Conservation (phyloP, 306 rosid species). For the Glycine tomentella region DNA sequence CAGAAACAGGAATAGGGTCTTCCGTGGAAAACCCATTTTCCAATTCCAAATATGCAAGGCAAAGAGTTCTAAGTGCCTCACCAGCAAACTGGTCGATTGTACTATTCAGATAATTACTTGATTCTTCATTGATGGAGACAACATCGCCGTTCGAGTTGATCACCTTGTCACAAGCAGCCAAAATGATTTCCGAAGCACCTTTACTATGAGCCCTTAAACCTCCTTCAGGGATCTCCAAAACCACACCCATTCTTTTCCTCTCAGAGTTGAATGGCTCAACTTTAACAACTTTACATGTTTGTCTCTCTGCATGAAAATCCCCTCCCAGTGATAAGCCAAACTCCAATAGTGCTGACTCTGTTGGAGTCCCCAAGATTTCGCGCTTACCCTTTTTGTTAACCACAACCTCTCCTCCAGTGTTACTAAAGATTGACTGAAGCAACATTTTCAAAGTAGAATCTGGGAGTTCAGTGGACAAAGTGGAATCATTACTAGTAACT, state of each 20-base stretch:
- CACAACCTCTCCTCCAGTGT: slow-evolving; percentile 96
- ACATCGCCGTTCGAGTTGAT: slow-evolving; percentile 67
- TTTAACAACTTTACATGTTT: slow-evolving; percentile 67
- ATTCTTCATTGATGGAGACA: slow-evolving; percentile 71
- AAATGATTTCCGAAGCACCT: slow-evolving; percentile 93
- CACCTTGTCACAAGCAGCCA: slow-evolving; percentile 87
- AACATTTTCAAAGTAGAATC: slow-evolving; percentile 60
- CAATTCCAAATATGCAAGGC: slow-evolving; percentile 83
- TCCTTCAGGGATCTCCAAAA: slow-evolving; percentile 72
- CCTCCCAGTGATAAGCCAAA: slow-evolving; percentile 87
- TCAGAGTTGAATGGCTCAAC: slow-evolving; percentile 95
- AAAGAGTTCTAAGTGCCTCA: slow-evolving; percentile 93
- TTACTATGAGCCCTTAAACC: slow-evolving; percentile 83
- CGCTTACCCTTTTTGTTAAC: slow-evolving; percentile 67
- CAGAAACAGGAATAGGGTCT: slow-evolving; percentile 74
- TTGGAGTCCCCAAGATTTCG: slow-evolving; percentile 88
- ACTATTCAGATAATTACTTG: slow-evolving; percentile 56
- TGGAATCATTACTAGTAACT: slow-evolving; percentile 48
- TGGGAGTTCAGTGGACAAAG: slow-evolving; percentile 64
- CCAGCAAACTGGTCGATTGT: slow-evolving; percentile 78
- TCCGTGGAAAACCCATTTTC: slow-evolving; percentile 63
- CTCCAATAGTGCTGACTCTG: slow-evolving; percentile 83
- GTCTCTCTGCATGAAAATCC: slow-evolving; percentile 67
- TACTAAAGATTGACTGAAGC: slow-evolving; percentile 80
- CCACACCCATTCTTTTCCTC: slow-evolving; percentile 93